Evolutionary conservation across 345 rosid species (phyloP).

Genomic region (Pistacia atlantica): DNA sequence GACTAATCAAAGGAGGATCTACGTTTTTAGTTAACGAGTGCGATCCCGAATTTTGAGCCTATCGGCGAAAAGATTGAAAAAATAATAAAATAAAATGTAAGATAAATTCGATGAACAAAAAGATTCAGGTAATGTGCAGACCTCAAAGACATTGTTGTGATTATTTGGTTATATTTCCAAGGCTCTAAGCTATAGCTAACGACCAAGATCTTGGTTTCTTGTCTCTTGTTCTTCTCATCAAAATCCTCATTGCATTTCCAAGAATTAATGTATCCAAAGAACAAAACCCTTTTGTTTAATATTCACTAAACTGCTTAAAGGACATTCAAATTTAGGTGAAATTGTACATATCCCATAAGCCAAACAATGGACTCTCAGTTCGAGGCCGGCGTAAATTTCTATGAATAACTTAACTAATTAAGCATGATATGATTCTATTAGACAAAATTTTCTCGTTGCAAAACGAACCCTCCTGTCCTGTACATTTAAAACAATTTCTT

Average conservation of each 20-base stretch:
- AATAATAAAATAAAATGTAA: background rate
- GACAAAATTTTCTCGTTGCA: background rate
- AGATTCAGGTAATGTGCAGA: background rate
- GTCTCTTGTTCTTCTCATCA: slow-evolving; percentile 21
- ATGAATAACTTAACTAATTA: slow-evolving; percentile 14
- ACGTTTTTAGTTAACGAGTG: background rate
- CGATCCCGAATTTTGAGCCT: slow-evolving; percentile 4
- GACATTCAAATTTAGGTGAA: slow-evolving; percentile 16
- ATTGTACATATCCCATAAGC: slow-evolving; percentile 21
- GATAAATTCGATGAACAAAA: background rate
- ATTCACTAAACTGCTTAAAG: background rate
- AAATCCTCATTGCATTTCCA: slow-evolving; percentile 31
- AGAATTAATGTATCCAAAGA: slow-evolving; percentile 7
- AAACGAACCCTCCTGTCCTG: slow-evolving; percentile 18
- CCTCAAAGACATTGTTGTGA: background rate
- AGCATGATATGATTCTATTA: background rate
- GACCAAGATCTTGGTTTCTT: slow-evolving; percentile 26
- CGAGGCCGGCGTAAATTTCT: slow-evolving; percentile 26
- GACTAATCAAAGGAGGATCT: too few relatives aligned
- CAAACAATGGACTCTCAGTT: slow-evolving; percentile 31
- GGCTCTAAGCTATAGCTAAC: slow-evolving; percentile 12
- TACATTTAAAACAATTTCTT: background rate
- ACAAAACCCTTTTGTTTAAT: background rate
- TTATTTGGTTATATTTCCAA: slow-evolving; percentile 8
- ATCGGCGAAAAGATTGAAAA: background rate